Evolutionary conservation across 352 stramenopile species (phyloP).

Genomic region (Globisporangium splendens): DNA sequence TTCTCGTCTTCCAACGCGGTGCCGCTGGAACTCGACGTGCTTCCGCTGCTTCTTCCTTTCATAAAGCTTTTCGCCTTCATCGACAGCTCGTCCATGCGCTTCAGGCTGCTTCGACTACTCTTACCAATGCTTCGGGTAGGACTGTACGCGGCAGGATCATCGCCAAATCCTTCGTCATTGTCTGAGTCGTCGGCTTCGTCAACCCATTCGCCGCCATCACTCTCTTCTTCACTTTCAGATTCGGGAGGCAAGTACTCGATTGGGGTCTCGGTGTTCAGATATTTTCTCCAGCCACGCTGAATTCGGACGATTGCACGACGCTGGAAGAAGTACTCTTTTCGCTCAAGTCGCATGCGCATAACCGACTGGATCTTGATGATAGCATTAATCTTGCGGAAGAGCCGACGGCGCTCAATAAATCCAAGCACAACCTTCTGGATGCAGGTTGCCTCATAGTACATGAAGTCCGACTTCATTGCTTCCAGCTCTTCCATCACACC

Average conservation of each 20-base stretch:
- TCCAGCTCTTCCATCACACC: constrained; percentile 94
- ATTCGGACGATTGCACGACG: constrained; percentile 69
- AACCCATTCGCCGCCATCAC: constrained; percentile 41
- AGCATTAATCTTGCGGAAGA: constrained; percentile 60
- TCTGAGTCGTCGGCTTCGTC: constrained; percentile 47
- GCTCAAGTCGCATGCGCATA: constrained; percentile 71
- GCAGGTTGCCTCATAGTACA: constrained; percentile 86
- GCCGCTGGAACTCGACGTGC: constrained; percentile 55
- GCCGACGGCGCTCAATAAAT: constrained; percentile 72
- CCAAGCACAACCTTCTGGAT: constrained; percentile 81
- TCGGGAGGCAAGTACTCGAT: constrained; percentile 29
- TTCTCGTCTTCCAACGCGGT: constrained; percentile 84
- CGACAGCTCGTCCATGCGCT: constrained; percentile 74
- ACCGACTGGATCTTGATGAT: constrained; percentile 82
- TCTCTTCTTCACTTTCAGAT: constrained; percentile 30
- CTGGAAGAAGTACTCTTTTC: constrained; percentile 66
- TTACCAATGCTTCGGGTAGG: constrained; percentile 21
- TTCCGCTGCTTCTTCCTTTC: constrained; percentile 49
- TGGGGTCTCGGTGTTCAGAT: constrained; percentile 31
- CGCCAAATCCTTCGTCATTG: constrained; percentile 45
- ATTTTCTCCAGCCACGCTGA: constrained; percentile 61
- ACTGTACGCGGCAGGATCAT: constrained; percentile 23
- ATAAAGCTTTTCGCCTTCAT: constrained; percentile 70
- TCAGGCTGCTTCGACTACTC: constrained; percentile 55
- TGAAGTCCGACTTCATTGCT: constrained; percentile 90